phyloP scores from a whole-genome alignment of 106 monocot species.

The Platanthera guangdongensis region DNA sequence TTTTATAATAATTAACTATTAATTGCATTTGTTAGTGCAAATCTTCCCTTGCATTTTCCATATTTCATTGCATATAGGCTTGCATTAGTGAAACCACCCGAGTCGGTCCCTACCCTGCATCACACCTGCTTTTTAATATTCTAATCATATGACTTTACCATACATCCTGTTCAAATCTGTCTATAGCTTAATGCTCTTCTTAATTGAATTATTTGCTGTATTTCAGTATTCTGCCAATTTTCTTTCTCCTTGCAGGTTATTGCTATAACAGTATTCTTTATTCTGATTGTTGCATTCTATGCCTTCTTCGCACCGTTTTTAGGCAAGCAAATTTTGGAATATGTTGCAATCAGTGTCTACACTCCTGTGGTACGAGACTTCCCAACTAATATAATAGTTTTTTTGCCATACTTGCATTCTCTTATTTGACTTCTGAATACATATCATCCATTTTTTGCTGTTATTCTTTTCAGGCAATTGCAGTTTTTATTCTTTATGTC shows the following conservation, averaged over 20 bases:
- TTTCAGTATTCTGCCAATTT: background rate
- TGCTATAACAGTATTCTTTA: conserved; percentile 90
- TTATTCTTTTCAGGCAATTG: conserved; percentile 57
- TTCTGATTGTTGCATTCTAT: conserved; percentile 91
- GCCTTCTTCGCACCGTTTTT: conserved; percentile 97
- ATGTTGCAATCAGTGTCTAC: conserved; percentile 57
- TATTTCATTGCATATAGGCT: too few relatives aligned
- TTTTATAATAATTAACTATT: too few relatives aligned
- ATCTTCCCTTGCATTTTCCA: too few relatives aligned
- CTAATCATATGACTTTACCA: background rate
- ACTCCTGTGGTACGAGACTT: conserved; percentile 74
- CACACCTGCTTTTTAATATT: background rate
- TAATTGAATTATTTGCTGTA: background rate
- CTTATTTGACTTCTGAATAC: background rate
- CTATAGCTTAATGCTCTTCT: background rate
- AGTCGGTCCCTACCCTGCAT: too few relatives aligned
- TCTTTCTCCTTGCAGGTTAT: conserved; percentile 51
- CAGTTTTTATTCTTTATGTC: conserved; percentile 86
- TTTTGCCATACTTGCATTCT: background rate
- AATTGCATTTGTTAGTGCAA: too few relatives aligned
- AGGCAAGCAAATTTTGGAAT: conserved; percentile 63
- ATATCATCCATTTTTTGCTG: conserved; percentile 6
- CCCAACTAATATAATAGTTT: conserved; percentile 2
- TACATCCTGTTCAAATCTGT: background rate
- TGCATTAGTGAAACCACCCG: too few relatives aligned